Base-by-base conservation (phyloP, 768 basidiomycete species). In the Butyriboletus loyo region DNA sequence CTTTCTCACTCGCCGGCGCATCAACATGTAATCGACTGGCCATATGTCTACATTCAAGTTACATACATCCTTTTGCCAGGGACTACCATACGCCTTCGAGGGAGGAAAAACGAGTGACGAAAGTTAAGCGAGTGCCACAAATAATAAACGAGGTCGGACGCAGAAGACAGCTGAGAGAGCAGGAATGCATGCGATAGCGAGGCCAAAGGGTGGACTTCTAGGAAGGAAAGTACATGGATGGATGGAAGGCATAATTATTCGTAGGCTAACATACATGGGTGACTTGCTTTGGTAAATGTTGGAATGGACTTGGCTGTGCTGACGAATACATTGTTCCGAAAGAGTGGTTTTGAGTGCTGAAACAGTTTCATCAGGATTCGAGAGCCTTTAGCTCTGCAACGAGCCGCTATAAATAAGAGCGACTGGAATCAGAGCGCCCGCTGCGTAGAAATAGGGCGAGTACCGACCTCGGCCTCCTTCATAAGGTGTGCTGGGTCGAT, bases 301-400 rank as follows among this genome's bases (percentile, higher is more conserved):
- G 52, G 36, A 55, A 54, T 60, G 64, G 7, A 46, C 53, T 59
- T 58, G 55, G 49, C 49, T 57, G 58, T 46, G 54, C 42, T 57
- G 55, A 55, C 58, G 59, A 55, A 50, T 70, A 68, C 69, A 68
- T 52, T 57, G 53, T 54, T 63, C 49, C 31, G 46, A 49, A 50
- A 39, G 37, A 46, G 40, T 35, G 27, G 39, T 38, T 42, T 50
- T 48, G 21, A 31, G 44, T 46, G 46, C 30, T 8, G 34, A 44
- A 34, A 43, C 32, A 38, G 35, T 49, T 42, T 56, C 51, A 53
- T 69, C 47, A 71, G 11, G 70, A 66, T 58, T 78, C 76, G 35
- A 83, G 69, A 27, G 75, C 71, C 62, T 81, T 81, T 6, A 86
- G 76, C 59, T 86, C 85, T 52, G 69, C 75, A n/a, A 86, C 82